These are phyloP conservation scores for Dactylellina sp. DNA, from an alignment of 2,329 filamentous ascomycete species.

Conservation along the genomic window DNA sequence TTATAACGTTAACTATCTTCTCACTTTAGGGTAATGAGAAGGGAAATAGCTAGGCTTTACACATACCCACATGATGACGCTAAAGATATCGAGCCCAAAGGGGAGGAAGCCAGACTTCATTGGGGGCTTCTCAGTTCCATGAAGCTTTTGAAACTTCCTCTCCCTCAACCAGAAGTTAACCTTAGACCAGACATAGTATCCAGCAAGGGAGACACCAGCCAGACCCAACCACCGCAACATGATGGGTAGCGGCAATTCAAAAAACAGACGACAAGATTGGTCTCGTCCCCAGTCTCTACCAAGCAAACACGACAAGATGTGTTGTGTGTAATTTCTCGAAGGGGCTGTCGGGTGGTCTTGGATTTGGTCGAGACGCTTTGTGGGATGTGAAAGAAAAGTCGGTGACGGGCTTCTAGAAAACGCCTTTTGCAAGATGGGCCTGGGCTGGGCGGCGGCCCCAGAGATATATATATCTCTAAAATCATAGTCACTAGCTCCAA, in stretches of 20 bases:
- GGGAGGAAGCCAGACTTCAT: constrained; percentile 18
- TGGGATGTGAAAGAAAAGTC: background rate
- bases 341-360: too few relatives aligned
- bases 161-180: constrained; percentile 38
- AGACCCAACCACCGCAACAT: constrained; percentile 48
- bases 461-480: constrained; percentile 28
- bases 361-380: background rate
- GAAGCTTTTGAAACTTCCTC: constrained; percentile 36
- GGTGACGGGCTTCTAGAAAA: background rate
- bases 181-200: constrained; percentile 41
- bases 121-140: constrained; percentile 31
- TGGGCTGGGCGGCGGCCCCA: background rate
- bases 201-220: constrained; percentile 33
- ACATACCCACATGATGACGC: constrained; percentile 50
- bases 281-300: too few relatives aligned
- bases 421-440: background rate
- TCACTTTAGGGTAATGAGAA: background rate
- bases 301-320: too few relatives aligned
- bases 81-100: constrained; percentile 45
- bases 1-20: background rate
- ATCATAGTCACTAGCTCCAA: constrained; percentile 14
- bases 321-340: constrained; percentile 27
- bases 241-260: constrained; percentile 10
- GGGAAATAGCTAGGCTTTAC: background rate
- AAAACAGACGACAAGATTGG: background rate